Percentiles rank a stretch among this genome's conserved stretches.
Conservation (phyloP, 345 rosid species). For the Boechera retrofracta region DNA sequence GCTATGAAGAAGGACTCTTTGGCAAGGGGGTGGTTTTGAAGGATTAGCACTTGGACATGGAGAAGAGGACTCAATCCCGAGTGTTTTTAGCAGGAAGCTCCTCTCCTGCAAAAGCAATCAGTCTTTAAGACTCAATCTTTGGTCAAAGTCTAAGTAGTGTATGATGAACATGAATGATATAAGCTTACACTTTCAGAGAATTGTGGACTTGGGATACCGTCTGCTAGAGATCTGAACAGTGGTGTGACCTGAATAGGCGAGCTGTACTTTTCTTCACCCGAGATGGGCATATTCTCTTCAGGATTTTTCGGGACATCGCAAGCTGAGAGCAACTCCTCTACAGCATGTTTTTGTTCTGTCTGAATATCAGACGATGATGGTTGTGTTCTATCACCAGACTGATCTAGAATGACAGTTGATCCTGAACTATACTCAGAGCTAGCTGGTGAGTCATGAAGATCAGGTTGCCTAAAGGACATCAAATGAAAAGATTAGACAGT, state of each 20-base stretch:
- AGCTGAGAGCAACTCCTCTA: slow-evolving; percentile 55
- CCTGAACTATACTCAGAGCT: slow-evolving; percentile 92
- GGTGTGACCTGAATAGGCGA: slow-evolving; percentile 93
- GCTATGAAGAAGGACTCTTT: slow-evolving; percentile 93
- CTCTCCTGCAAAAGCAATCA: slow-evolving; percentile 68
- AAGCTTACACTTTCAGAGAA: slow-evolving; percentile 97
- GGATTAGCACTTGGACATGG: slow-evolving; percentile 63
- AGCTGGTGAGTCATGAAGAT: slow-evolving; percentile 78
- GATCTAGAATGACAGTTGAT: slow-evolving; percentile 60
- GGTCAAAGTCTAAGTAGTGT: neutral
- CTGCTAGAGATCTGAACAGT: slow-evolving; percentile 94
- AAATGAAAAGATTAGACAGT: slow-evolving; percentile 45
- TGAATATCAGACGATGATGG: slow-evolving; percentile 51
- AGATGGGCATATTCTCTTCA: slow-evolving; percentile 51
- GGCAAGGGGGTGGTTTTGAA: slow-evolving; percentile 85
- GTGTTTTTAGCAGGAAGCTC: slow-evolving; percentile 85
- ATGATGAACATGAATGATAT: neutral
- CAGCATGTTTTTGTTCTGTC: slow-evolving; percentile 50
- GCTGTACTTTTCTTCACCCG: slow-evolving; percentile 60
- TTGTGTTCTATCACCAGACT: slow-evolving; percentile 56
- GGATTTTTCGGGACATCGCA: slow-evolving; percentile 48
- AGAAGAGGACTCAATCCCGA: slow-evolving; percentile 80
- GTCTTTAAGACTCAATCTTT: slow-evolving; percentile 12
- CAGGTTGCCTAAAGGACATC: slow-evolving; percentile 69
- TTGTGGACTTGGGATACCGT: slow-evolving; percentile 93